Evolutionary conservation across 2,329 filamentous ascomycete genomes (phyloP).

Genomic region (Lachnellula willkommii): DNA sequence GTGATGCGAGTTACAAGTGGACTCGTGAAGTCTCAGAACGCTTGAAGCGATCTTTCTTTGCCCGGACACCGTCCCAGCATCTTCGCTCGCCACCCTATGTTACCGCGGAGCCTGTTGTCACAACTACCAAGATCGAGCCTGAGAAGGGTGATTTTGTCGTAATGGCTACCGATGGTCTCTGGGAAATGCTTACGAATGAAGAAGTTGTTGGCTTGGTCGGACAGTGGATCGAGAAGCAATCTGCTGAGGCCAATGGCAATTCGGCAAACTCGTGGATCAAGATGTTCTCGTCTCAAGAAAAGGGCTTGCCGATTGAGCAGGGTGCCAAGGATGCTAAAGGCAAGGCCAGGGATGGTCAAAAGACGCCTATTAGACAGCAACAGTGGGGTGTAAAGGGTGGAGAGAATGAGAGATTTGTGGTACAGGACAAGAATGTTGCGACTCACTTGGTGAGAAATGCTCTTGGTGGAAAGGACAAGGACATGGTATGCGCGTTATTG

Average conservation of each 20-base stretch:
- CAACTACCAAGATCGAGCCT: constrained; percentile 85
- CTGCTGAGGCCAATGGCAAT: constrained; percentile 25
- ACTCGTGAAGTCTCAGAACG: constrained; percentile 75
- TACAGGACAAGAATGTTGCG: constrained; percentile 92
- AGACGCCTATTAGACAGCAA: constrained; percentile 77
- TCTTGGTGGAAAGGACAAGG: constrained; percentile 84
- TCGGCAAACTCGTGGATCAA: constrained; percentile 60
- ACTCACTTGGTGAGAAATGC: constrained; percentile 95
- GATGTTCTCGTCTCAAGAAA: constrained; percentile 50
- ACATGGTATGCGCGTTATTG: constrained; percentile 87
- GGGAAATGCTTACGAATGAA: constrained; percentile 99
- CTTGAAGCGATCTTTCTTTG: constrained; percentile 82
- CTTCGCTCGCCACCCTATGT: constrained; percentile 94
- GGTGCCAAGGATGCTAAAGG: constrained; percentile 37
- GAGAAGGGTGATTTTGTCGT: constrained; percentile 91
- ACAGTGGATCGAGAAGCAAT: constrained; percentile 87
- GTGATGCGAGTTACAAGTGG: constrained; percentile 97
- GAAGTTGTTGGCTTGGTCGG: constrained; percentile 95
- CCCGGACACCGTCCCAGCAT: constrained; percentile 67
- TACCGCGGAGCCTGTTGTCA: constrained; percentile 90
- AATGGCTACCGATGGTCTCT: constrained; percentile 91
- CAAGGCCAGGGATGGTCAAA: constrained; percentile 59
- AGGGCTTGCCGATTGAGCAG: constrained; percentile 70
- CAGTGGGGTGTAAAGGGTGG: constrained; percentile 82
- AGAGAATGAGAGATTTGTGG: constrained; percentile 76